Evolutionary conservation across 192 early-diverging fungal genomes (phyloP).

Genomic region (Chytriomyces sp.): DNA sequence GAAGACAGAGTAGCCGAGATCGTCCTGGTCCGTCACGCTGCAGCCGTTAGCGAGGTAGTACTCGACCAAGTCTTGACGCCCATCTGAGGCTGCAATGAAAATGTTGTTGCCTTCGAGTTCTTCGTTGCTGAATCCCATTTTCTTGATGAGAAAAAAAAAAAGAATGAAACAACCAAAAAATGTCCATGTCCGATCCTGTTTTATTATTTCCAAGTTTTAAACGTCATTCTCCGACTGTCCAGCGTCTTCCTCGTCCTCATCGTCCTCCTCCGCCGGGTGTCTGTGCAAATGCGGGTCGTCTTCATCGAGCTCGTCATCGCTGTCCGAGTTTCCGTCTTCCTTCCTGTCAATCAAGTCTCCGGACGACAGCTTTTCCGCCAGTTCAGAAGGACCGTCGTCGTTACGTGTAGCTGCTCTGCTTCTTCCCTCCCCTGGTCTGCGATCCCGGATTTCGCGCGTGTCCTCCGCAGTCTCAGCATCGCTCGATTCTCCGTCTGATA

Average conservation of each 20-base stretch:
- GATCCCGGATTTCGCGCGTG: background rate
- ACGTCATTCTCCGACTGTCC: constrained; percentile 48
- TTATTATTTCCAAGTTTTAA: constrained; percentile 6
- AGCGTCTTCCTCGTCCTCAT: constrained; percentile 18
- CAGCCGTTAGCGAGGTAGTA: background rate
- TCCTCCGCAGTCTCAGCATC: background rate
- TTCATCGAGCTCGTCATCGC: constrained; percentile 27
- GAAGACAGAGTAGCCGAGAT: constrained; percentile 15
- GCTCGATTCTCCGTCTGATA: background rate
- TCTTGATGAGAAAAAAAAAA: no score
- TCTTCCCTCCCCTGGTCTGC: background rate
- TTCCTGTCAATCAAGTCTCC: constrained; percentile 4
- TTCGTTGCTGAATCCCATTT: no score
- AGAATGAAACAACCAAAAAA: no score
- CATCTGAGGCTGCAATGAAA: constrained; percentile 14
- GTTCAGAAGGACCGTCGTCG: background rate
- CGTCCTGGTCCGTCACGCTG: constrained; percentile 4
- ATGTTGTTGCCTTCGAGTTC: background rate
- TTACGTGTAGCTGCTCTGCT: background rate
- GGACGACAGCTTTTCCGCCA: background rate
- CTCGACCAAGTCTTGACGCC: background rate
- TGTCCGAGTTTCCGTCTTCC: constrained; percentile 19
- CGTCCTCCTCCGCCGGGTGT: constrained; percentile 3
- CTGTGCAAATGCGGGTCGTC: constrained; percentile 29
- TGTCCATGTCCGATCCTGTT: no score